Conservation (phyloP, 495 filamentous ascomycete genomes). For the Tuber microsphaerosporum region DNA sequence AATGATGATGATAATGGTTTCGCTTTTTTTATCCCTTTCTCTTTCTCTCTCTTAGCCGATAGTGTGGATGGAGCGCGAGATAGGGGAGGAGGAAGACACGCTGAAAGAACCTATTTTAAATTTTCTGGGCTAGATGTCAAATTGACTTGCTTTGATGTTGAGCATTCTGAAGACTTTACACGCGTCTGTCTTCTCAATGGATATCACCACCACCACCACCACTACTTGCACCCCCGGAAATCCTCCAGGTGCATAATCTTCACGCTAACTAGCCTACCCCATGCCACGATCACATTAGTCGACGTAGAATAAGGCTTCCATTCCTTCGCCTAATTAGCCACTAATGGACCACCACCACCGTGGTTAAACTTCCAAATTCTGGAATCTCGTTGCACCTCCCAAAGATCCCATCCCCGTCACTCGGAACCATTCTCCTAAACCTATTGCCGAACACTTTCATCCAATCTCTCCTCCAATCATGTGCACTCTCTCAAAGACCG, state of each 20-base stretch:
- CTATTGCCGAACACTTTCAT: neutral
- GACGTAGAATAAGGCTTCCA: neutral
- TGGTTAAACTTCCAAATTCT: neutral
- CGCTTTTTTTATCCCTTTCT: neutral
- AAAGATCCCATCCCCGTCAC: neutral
- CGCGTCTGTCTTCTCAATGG: neutral
- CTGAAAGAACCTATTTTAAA: neutral
- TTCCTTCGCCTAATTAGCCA: neutral
- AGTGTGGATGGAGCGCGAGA: neutral
- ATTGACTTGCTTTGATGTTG: neutral
- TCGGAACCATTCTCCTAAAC: neutral
- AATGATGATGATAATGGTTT: neutral
- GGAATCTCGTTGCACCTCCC: neutral
- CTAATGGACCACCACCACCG: neutral
- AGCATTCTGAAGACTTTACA: neutral
- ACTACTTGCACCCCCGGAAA: neutral
- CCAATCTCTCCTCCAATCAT: neutral
- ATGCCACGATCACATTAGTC: neutral
- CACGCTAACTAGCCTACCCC: neutral
- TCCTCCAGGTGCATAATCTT: neutral
- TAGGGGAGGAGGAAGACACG: neutral
- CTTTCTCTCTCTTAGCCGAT: neutral
- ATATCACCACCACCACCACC: neutral
- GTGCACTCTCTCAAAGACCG: neutral
- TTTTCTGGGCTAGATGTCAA: neutral